A percentile compares a stretch with the other conserved stretches of the same genome.
Evolutionary conservation across 2,329 filamentous ascomycete genomes (phyloP).

Genomic region (Arthrobotrys entomopaga): DNA sequence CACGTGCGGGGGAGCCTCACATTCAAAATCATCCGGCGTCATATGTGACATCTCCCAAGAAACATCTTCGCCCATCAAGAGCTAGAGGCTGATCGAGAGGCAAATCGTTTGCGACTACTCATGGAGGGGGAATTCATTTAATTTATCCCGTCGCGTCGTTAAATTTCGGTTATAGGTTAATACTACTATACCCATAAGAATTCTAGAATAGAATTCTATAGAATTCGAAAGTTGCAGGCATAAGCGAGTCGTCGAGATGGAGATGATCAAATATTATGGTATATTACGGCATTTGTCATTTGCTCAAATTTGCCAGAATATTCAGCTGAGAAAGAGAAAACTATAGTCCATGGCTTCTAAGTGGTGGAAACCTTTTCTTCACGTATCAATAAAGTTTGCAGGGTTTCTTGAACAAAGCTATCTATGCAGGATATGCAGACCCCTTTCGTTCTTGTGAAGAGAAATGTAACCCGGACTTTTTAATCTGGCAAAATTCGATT

Average conservation of each 20-base stretch:
- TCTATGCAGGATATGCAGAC: slow-evolving; percentile 15
- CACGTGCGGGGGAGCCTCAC: slow-evolving; percentile 5
- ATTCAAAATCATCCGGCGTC: not conserved
- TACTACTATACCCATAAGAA: slow-evolving; percentile 8
- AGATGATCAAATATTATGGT: not conserved
- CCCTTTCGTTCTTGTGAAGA: slow-evolving; percentile 13
- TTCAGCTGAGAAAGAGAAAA: not conserved
- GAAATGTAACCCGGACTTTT: slow-evolving; percentile 13
- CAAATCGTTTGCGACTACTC: slow-evolving; percentile 5
- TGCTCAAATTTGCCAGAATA: not conserved
- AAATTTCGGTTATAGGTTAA: too few species aligned
- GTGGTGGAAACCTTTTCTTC: slow-evolving; percentile 11
- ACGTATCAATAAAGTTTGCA: slow-evolving; percentile 15
- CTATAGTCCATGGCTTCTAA: slow-evolving; percentile 16
- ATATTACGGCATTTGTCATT: slow-evolving; percentile 7
- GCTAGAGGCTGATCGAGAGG: slow-evolving; percentile 5
- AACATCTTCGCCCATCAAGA: slow-evolving; percentile 8
- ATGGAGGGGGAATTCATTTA: slow-evolving; percentile 26
- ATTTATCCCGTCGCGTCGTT: slow-evolving; percentile 19
- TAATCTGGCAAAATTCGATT: slow-evolving; percentile 41
- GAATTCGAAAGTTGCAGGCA: not conserved
- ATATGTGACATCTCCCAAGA: slow-evolving; percentile 52
- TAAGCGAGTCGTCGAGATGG: not conserved
- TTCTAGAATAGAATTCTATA: too few species aligned
- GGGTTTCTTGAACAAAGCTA: slow-evolving; percentile 22